A percentile compares a stretch with the other conserved stretches of the same genome.
These are phyloP conservation scores for Echria macrotheca DNA, from an alignment of 495 filamentous ascomycete genomes.

Conservation along the genomic window DNA sequence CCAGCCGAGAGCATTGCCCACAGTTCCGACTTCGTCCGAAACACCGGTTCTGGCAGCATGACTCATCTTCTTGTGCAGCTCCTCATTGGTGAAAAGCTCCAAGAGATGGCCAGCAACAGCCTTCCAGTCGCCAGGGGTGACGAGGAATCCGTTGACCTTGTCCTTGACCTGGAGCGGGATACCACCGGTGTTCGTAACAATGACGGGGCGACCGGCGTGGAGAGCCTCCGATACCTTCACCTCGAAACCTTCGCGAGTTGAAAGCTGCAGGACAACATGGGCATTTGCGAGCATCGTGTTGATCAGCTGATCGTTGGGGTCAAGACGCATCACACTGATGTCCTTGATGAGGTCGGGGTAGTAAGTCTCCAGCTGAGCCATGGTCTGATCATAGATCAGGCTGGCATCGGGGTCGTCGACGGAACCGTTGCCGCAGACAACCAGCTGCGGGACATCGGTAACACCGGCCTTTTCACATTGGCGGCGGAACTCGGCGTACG, in stretches of 20 bases:
- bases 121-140: constrained; percentile 65
- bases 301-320: constrained; percentile 74
- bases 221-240: constrained; percentile 86
- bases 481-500: constrained; percentile 68
- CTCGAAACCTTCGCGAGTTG: constrained; percentile 81
- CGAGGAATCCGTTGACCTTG: constrained; percentile 69
- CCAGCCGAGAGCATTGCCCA: constrained; percentile 75
- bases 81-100: constrained; percentile 62
- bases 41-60: constrained; percentile 60
- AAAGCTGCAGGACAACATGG: constrained; percentile 71
- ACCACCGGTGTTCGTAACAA: constrained; percentile 72
- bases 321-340: constrained; percentile 71
- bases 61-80: constrained; percentile 61
- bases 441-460: constrained; percentile 60
- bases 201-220: constrained; percentile 78
- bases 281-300: constrained; percentile 74
- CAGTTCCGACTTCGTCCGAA: constrained; percentile 78
- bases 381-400: constrained; percentile 64
- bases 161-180: constrained; percentile 78
- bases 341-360: constrained; percentile 47
- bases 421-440: constrained; percentile 73
- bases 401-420: constrained; percentile 82
- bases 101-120: constrained; percentile 67
- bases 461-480: constrained; percentile 44
- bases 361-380: constrained; percentile 56